Evolutionary conservation across 805 yeast genomes (phyloP), one percentile per base, ranked within the genome.

Genomic region (Maudiozyma bulderi): DNA sequence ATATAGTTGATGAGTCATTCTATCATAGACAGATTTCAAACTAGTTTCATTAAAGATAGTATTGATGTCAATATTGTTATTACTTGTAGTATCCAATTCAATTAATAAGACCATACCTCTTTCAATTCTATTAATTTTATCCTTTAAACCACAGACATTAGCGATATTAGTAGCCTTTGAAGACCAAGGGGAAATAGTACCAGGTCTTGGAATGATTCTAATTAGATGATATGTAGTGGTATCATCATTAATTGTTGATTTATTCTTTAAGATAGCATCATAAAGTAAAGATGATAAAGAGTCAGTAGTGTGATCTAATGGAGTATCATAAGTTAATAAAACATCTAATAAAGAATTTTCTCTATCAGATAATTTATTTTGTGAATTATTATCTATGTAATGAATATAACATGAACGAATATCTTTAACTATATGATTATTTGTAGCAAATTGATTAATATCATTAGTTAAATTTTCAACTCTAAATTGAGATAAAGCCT

Each of bases 181-280:
- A 8, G 96, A 87, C 99, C 99, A 93, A 34, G 99, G 98, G 29
- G 98, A 90, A 56, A 93, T 91, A 10, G 99, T 93, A 52, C 99
- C 99, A 7, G 89, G 73, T 67, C 98, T 80, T 42, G 99, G 99
- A 47, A 89, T 74, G 47, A 93, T 75, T 64, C 95, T 77, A 44
- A 91, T 69, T 55, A 89, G 70, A 53, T 78, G 76, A 33, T 80
- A 70, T 54, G 74, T 77, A 46, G 64, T 76, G 29, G 44, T 39
- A 5, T 45, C 44, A n/a, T 31, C 38, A 10, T 20, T n/a, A 9
- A 42, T 34, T 11, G 50, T 38, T n/a, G 49, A 30, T 7, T 33
- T 26, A 38, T 67, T 61, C 26, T 69, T 52, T 5, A 49, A 32
- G 28, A 67, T 63, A 10, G 66, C 47, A 28, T 70, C 58, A 29